Percentiles rank a stretch among this genome's conserved stretches.
Conservation (phyloP, 2,329 filamentous ascomycete genomes). For the Alternaria brassicae region DNA sequence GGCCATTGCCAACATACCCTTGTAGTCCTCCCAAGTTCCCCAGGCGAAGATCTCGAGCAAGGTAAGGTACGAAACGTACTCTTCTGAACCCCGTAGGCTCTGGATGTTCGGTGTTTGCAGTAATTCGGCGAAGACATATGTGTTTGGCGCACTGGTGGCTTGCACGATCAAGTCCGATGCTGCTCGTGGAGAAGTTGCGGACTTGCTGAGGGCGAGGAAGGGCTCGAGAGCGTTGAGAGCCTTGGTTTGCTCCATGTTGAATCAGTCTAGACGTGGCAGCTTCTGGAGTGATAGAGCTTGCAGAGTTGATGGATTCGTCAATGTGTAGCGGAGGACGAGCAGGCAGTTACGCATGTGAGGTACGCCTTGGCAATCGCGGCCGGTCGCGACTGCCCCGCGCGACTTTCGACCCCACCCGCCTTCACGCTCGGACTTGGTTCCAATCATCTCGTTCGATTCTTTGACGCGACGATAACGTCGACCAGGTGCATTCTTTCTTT, state of each 20-base stretch:
- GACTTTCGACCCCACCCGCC: conserved; percentile 14
- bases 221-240: conserved; percentile 72
- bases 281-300: neutral
- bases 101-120: conserved; percentile 81
- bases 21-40: conserved; percentile 85
- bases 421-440: neutral
- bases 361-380: conserved; percentile 26
- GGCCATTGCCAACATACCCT: conserved; percentile 52
- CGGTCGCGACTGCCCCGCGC: conserved; percentile 32
- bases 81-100: conserved; percentile 67
- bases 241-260: conserved; percentile 74
- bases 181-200: conserved; percentile 81
- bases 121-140: conserved; percentile 94
- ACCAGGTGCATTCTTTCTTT: neutral
- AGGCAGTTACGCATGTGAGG: conserved; percentile 20
- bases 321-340: conserved; percentile 9
- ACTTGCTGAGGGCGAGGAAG: conserved; percentile 88
- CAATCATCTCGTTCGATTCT: neutral
- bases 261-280: neutral
- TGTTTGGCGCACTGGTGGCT: conserved; percentile 87
- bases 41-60: conserved; percentile 90
- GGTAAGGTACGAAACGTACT: conserved; percentile 69
- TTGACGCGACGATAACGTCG: neutral
- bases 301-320: neutral
- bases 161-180: conserved; percentile 85